Evolutionary conservation across 139 green algal genomes (phyloP), one percentile per base, ranked within the genome.

Genomic region (Penium margaritaceum): DNA sequence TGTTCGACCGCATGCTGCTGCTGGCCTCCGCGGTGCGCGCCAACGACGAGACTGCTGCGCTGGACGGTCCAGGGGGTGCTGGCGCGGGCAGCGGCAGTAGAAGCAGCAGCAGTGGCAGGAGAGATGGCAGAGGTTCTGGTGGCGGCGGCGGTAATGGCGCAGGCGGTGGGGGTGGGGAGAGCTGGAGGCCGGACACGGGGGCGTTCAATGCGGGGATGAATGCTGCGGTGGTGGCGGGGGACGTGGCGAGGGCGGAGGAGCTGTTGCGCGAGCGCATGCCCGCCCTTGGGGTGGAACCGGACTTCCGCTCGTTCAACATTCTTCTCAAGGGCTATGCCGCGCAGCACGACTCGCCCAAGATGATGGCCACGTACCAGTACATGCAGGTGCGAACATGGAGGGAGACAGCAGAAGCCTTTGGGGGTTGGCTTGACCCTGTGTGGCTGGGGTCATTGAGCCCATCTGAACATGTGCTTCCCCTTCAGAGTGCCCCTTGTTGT

Each of bases 171-270:
- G n/a, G n/a, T n/a, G n/a, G n/a, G n/a, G 27, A 21, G 19, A 46
- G 19, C 21, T 21, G n/a, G 58, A 67, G n/a, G n/a, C 58, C 58
- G 19, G 58, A 67, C 27, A 21, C 19, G 19, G 58, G n/a, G 19
- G 58, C 58, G 19, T 67, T 67, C 27, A 67, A 67, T 55, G 58
- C 58, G 19, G 58, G 19, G 58, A 44, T 67, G 58, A 67, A 67
- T 55, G 58, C 58, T 64, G n/a, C n/a, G 19, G 58, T 55, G 58
- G 21, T 55, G 27, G n/a, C 24, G n/a, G 58, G 58, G 19, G n/a
- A 55, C 21, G 19, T 55, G n/a, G n/a, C 19, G 58, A 19, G 21
- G 19, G 58, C n/a, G 19, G 58, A 67, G 58, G 58, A 21, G n/a
- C 21, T 67, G 27, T 21, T 67, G n/a, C 19, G 27, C n/a, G 24